Conservation (phyloP, 2,329 filamentous ascomycete genomes). For the Penicillium sp. region DNA sequence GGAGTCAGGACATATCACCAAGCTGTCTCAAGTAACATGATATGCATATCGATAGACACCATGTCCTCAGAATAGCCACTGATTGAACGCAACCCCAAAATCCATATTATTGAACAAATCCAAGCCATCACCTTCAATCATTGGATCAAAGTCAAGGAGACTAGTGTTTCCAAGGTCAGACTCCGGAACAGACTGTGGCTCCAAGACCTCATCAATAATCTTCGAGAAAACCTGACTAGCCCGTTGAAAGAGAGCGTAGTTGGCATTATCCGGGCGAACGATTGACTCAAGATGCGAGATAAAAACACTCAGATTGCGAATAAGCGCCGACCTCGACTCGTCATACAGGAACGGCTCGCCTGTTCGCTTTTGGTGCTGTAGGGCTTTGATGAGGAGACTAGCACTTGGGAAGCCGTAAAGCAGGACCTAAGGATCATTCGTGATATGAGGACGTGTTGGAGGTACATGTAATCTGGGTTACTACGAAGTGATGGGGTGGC, state of each 20-base stretch:
- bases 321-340: slow-evolving; percentile 35
- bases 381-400: slow-evolving; percentile 25
- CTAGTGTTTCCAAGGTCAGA: neutral
- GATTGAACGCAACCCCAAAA: slow-evolving; percentile 21
- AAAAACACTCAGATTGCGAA: slow-evolving; percentile 41
- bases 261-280: slow-evolving; percentile 32
- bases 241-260: slow-evolving; percentile 22
- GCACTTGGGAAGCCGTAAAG: slow-evolving; percentile 30
- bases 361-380: slow-evolving; percentile 24
- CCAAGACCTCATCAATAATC: slow-evolving; percentile 29
- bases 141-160: slow-evolving; percentile 9
- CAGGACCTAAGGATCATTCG: slow-evolving; percentile 15
- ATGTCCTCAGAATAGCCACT: slow-evolving; percentile 18
- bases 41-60: neutral
- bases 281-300: slow-evolving; percentile 40
- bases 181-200: slow-evolving; percentile 12
- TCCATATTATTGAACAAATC: slow-evolving; percentile 24
- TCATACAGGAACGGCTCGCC: slow-evolving; percentile 30
- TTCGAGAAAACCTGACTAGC: slow-evolving; percentile 22
- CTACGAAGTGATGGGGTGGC: no score
- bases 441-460: neutral
- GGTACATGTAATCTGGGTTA: no score
- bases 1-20: neutral
- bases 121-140: slow-evolving; percentile 18
- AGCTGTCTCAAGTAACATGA: neutral